Conservation (phyloP, 2,329 filamentous ascomycete genomes). For the Aspergillus niger region DNA sequence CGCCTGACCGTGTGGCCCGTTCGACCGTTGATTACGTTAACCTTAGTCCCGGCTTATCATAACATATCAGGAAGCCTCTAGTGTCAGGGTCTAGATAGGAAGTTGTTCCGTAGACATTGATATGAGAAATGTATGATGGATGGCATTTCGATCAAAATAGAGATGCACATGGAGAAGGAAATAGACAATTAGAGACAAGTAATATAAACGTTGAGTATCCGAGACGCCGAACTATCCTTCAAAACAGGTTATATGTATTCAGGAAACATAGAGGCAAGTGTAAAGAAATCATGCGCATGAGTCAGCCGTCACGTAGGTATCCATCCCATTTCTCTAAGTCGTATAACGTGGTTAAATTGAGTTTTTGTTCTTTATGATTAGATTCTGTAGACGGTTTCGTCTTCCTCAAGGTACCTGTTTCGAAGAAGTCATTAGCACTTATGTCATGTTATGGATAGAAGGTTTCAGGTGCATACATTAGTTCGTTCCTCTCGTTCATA, state of each 20-base stretch:
- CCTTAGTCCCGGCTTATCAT: background rate
- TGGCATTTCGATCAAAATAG: no score
- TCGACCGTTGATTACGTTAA: no score
- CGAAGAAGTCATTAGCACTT: constrained; percentile 1
- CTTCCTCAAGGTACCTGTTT: constrained; percentile 49
- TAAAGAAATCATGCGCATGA: background rate
- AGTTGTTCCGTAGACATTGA: background rate
- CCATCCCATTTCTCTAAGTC: constrained; percentile 3
- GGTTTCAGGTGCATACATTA: constrained; percentile 72
- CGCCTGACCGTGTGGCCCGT: no score
- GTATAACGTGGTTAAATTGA: background rate
- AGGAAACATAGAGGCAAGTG: background rate
- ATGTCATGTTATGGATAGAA: background rate
- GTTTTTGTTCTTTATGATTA: constrained; percentile 36
- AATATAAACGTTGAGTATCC: background rate
- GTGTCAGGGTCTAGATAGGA: background rate
- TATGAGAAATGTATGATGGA: background rate
- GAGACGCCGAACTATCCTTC: constrained; percentile 16
- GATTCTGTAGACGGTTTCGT: constrained; percentile 70
- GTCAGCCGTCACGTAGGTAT: background rate
- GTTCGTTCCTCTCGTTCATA: constrained; percentile 81
- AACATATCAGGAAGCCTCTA: background rate
- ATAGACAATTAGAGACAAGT: background rate
- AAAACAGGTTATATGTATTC: background rate
- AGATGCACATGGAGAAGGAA: background rate